Evolutionary conservation across 2,329 filamentous ascomycete genomes (phyloP), one percentile per base, ranked within the genome.

Genomic region (Paecilomyces variotii): DNA sequence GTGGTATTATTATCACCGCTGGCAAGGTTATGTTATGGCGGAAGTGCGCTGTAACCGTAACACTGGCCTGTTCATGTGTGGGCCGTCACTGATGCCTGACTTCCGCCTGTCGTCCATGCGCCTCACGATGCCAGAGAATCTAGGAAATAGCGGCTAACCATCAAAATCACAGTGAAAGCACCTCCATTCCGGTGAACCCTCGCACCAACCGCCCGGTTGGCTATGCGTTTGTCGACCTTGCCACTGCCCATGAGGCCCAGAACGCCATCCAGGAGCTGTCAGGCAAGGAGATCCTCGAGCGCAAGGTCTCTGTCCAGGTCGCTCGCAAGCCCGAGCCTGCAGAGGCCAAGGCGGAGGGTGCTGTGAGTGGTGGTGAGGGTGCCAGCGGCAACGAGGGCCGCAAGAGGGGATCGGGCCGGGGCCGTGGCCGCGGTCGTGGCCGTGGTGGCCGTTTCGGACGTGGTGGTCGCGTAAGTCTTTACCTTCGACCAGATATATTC

Each of bases 171-270:
- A 97, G 94, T 79, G 94, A 99, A 84, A 96, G 91, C 78, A 93
- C 93, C 78, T 97, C 94, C 70, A 99, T 99, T 79, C 94, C 94
- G 68, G 96, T 95, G 85, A 97, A 99, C 84, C 94, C 94, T 75
- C 93, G 94, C 78, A 99, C 93, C 79, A 93, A 91, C 79, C 93
- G 94, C 76, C 93, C 94, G 65, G 94, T 99, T 76, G 94, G 94
- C 74, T 99, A 97, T 79, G 94, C 94, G 74, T 99, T 99, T 76
- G 94, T 99, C 76, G 94, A 97, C 75, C 89, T 99, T 66, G 95
- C 91, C 62, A 97, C 93, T 65, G 90, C 94, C 61, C 86, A 86
- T 66, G 94, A 97, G 82, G 94, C 94, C 64, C 90, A 97, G 80
- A 90, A 91, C 77, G 94, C 94, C 73, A 97, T 99, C 70, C 83